phyloP scores from a whole-genome alignment of 2,329 filamentous ascomycete genomes.

The Cladosporium sphaerospermum region DNA sequence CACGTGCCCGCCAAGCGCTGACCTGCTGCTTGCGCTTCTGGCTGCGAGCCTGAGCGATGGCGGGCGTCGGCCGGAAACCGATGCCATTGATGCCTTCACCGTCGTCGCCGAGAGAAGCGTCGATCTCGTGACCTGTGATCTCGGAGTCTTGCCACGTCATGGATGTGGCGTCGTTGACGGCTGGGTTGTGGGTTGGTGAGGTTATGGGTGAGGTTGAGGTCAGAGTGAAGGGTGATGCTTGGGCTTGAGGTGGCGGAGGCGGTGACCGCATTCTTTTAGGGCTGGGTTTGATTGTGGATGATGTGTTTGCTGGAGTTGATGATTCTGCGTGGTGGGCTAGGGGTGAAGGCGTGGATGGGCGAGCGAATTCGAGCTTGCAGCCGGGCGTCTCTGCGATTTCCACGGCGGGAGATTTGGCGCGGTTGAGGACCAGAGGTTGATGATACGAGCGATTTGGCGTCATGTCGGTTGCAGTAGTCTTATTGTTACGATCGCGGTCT shows the following conservation, averaged over 20 bases:
- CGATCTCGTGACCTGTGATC: slow-evolving; percentile 53
- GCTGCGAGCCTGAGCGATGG: slow-evolving; percentile 50
- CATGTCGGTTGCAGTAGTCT: not conserved
- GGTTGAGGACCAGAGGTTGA: not conserved
- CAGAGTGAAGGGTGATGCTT: not conserved
- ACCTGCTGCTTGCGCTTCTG: slow-evolving; percentile 54
- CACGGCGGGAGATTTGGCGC: not conserved
- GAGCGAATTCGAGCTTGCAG: slow-evolving; percentile 11
- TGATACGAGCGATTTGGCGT: slow-evolving; percentile 1
- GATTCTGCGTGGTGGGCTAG: slow-evolving; percentile 7
- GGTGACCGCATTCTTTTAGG: slow-evolving; percentile 7
- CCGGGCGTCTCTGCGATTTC: slow-evolving; percentile 19
- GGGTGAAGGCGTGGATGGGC: slow-evolving; percentile 15
- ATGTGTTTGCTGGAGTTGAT: not conserved
- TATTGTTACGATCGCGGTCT: not conserved
- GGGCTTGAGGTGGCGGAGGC: slow-evolving; percentile 9
- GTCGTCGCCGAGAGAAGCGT: slow-evolving; percentile 53
- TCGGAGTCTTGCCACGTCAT: slow-evolving; percentile 55
- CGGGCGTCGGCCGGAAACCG: slow-evolving; percentile 56
- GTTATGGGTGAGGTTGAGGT: not conserved
- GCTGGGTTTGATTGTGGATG: not conserved
- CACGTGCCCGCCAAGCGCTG: slow-evolving; percentile 52
- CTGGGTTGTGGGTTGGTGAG: not conserved
- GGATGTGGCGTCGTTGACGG: slow-evolving; percentile 17
- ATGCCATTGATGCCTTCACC: slow-evolving; percentile 59